Base-by-base conservation (phyloP, 306 rosid species). In the Vigna mungo region DNA sequence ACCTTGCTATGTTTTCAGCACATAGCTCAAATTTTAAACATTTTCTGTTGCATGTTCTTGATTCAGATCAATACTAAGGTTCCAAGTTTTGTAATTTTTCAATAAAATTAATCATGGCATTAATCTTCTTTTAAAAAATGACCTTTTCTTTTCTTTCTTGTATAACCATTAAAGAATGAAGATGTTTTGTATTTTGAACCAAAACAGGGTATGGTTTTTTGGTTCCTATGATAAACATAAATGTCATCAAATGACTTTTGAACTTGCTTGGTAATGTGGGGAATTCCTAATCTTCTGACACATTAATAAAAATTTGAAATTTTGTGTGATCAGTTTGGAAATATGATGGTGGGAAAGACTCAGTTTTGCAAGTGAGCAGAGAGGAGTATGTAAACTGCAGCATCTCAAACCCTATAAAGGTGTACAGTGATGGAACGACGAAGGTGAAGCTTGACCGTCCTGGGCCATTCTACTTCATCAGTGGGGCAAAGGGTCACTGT, bases 401-500 rank as follows among this genome's bases (percentile, higher is more conserved):
- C 55, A 75, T 25, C 0, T 49, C 87, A 1, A 85, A 55, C 51
- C 95, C 98, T 4, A 81, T 84, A 2, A 78, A 69, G 37, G 77
- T 80, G 36, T 20, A 85, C 87, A 85, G 70, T 49, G 98, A 88
- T 43, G 97, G 91, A 2, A 65, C 79, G 43, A 88, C 95, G 0
- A 94, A 86, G 77, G 83, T 92, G 77, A 54, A 77, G 80, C 90
- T 94, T 14, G 83, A 83, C 23, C 83, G 34, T 11, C 41, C 93
- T 7, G 96, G 98, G 1, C 84, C 97, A 10, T 85, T 68, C 82
- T 90, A 85, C 39, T 94, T 89, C 93, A 88, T 94, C 23, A 94
- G 96, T 60, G 98, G 97, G 17, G 85, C 70, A 55, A 81, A 86
- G 64, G 94, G 88, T 4, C 87, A 86, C 74, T 92, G 97, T 58